Percentiles rank a stretch among this genome's conserved stretches.
These are phyloP conservation scores for Phytophthora pseudosyringae DNA, from an alignment of 352 stramenopile species.

Conservation along the genomic window DNA sequence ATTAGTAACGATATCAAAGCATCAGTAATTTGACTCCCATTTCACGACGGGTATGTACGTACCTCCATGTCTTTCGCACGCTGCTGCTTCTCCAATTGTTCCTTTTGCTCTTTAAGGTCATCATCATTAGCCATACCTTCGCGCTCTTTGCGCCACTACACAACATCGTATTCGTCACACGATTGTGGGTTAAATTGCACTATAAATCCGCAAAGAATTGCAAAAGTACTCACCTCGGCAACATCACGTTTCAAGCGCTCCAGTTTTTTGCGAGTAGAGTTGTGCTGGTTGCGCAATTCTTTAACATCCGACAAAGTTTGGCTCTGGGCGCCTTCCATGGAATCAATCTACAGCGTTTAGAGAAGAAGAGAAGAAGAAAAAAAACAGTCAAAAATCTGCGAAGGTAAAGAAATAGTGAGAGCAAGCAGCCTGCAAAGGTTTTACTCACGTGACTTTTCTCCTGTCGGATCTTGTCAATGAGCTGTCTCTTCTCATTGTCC, in stretches of 20 bases:
- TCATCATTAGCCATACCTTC: constrained; percentile 56
- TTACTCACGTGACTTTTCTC: constrained; percentile 60
- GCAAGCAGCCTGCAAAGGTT: not conserved
- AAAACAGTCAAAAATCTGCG: no score
- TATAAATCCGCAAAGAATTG: not conserved
- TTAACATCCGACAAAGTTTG: constrained; percentile 77
- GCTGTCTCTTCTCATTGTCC: constrained; percentile 54
- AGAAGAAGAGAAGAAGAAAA: no score
- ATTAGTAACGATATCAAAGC: not conserved
- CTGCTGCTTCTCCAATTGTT: constrained; percentile 68
- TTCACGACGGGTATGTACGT: not conserved
- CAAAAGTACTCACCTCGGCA: constrained; percentile 41
- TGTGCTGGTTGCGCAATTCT: constrained; percentile 77
- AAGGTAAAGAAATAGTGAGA: no score
- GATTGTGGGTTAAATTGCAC: not conserved
- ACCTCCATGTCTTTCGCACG: constrained; percentile 79
- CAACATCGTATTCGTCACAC: constrained; percentile 6
- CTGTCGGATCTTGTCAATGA: constrained; percentile 70
- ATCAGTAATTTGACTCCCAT: not conserved
- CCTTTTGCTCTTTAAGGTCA: constrained; percentile 64
- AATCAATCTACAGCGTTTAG: constrained; percentile 56
- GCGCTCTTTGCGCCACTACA: constrained; percentile 68
- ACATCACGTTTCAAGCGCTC: constrained; percentile 75
- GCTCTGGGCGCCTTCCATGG: constrained; percentile 62
- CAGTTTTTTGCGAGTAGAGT: constrained; percentile 62